These are phyloP conservation scores for Hippophae rhamnoides DNA, from an alignment of 306 rosid genomes.

Conservation along the genomic window DNA sequence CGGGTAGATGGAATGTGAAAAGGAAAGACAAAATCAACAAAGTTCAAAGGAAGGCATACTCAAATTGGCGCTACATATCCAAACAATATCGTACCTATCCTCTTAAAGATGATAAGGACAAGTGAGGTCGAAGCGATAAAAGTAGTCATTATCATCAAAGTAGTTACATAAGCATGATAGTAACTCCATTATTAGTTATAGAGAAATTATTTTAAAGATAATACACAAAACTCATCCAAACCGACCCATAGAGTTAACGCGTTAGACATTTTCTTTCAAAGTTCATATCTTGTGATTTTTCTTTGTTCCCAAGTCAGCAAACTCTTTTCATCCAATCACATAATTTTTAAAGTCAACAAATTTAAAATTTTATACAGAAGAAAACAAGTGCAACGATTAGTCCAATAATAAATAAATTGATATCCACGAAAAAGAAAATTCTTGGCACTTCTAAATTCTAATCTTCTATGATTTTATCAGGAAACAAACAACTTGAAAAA, in stretches of 20 bases:
- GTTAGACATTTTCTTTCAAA: not conserved
- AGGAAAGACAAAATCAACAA: constrained; percentile 12
- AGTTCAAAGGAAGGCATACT: no score
- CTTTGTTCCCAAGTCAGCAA: not conserved
- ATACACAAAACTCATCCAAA: not conserved
- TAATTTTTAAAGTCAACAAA: not conserved
- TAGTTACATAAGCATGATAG: not conserved
- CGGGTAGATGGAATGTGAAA: constrained; percentile 13
- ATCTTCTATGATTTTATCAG: not conserved
- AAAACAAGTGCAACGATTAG: not conserved
- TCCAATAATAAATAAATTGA: not conserved
- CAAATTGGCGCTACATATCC: constrained; percentile 1
- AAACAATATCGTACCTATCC: constrained; percentile 6
- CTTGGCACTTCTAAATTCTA: not conserved
- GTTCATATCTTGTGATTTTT: not conserved
- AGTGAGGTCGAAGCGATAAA: constrained; percentile 7
- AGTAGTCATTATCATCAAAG: constrained; percentile 11
- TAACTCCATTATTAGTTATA: not conserved
- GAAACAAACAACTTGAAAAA: not conserved
- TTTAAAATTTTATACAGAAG: not conserved
- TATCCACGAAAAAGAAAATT: not conserved
- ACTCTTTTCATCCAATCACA: not conserved
- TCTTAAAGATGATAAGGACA: constrained; percentile 1
- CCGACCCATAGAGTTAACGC: not conserved
- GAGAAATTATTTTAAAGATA: not conserved